Evolutionary conservation across 1,139 yeast genomes (phyloP), one percentile per base, ranked within the genome.

Genomic region (Magnusiomyces ingens): DNA sequence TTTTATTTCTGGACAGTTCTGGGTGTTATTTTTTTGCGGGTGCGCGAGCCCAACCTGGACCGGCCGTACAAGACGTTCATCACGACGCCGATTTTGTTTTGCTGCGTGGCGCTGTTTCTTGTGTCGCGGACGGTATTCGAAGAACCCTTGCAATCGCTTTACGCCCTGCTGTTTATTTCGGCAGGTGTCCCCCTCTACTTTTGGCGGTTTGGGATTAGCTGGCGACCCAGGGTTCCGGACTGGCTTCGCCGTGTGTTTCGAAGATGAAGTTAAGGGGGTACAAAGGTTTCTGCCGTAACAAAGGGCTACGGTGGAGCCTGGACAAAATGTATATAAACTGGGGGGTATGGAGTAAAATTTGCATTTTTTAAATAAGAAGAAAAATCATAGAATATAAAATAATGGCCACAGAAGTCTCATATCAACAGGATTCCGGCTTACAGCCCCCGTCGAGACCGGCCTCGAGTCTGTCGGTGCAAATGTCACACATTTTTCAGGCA

Each of bases 41-140:
- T 64, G 48, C 58, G 59, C 12, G 70, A 71, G 52, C 75, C 75
- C 0, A 57, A 60, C 1, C 61, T 72, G 13, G 67, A 62, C 11
- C 58, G 76, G 32, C 75, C 76, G 0, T 72, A 69, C 60, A 65
- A 65, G 52, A 67, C 72, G 0, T 70, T 64, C 61, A 64, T 71
- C 19, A 56, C 64, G 12, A 71, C 74, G 2, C 76, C 76, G 1
- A 58, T 72, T 12, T 19, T 68, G 37, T 72, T 72, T 56, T 67
- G 74, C 54, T 62, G 70, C 40, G 73, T 72, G 10, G 71, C 76
- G 1, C 57, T 67, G 22, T 70, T 69, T 52, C 62, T 72, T 18
- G 65, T 72, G 2, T 60, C 69, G 0, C 55, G 73, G 13, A 69
- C 74, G 0, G 55, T 69, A 3, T 61, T 71, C 52, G 69, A 68